phyloP scores from a whole-genome alignment of 306 rosid species.

The Hippophae gyantsensis region DNA sequence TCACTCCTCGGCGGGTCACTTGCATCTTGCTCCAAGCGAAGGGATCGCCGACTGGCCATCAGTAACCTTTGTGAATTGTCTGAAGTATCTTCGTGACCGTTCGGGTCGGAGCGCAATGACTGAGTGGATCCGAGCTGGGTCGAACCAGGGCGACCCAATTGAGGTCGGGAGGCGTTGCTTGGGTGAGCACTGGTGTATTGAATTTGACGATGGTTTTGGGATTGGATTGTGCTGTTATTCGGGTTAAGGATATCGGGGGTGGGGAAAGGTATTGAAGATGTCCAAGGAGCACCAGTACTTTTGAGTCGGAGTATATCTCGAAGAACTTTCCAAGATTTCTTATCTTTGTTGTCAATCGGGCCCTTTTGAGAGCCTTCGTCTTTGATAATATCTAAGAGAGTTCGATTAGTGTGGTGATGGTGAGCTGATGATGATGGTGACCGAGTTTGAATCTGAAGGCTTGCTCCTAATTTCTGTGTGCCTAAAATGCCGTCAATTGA shows the following conservation, averaged over 20 bases:
- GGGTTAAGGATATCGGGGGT: conserved; percentile 46
- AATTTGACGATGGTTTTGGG: conserved; percentile 1
- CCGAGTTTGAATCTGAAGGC: background rate
- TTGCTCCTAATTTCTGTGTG: conserved; percentile 15
- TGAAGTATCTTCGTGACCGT: background rate
- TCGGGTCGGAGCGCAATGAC: background rate
- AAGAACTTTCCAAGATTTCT: conserved; percentile 61
- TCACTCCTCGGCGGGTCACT: conserved; percentile 26
- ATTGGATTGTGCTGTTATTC: conserved; percentile 21
- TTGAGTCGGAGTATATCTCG: conserved; percentile 60
- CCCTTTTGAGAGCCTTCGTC: conserved; percentile 35
- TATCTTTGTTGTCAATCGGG: conserved; percentile 30
- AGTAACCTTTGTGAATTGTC: conserved; percentile 9
- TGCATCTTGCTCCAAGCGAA: conserved; percentile 10
- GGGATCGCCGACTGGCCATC: conserved; percentile 25
- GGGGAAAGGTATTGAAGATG: conserved; percentile 44
- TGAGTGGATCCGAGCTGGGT: conserved; percentile 22
- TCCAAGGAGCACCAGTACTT: conserved; percentile 66
- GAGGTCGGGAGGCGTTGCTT: background rate
- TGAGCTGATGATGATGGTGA: conserved; percentile 21
- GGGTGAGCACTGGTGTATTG: conserved; percentile 7
- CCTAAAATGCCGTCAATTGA: conserved; percentile 49
- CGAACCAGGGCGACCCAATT: conserved; percentile 5
- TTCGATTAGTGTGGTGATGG: conserved; percentile 22
- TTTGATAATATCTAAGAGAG: conserved; percentile 54